Base-by-base conservation (phyloP, 371 early-diverging fungal genomes). In the Entomophthora muscae region DNA sequence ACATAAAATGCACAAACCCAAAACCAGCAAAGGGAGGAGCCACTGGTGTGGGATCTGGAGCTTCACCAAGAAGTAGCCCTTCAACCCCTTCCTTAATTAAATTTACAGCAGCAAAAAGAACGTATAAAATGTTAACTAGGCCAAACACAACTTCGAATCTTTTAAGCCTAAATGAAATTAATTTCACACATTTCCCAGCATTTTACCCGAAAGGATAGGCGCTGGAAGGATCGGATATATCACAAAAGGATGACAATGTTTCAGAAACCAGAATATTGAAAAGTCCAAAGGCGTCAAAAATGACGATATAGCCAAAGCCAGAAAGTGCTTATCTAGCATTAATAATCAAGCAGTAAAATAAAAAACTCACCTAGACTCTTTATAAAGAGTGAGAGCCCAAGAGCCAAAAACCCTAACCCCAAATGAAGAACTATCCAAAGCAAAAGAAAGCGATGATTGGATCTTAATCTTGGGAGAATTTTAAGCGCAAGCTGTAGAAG, bases 281-380 rank as follows among this genome's bases (percentile, higher is more conserved):
- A 27, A 58, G 58, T 5, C 58, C 58, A 17, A 58, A 58, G 28
- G 28, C 30, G 22, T 58, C 58, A n/a, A 58, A 58, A 3, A 58
- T 58, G 21, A 30, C 30, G 28, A 58, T 30, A 58, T 58, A 58
- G 28, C 58, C 58, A 32, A 58, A 28, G 26, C 58, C 58, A 26
- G 58, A 17, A 13, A 58, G 28, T 28, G 58, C 58, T 58, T 55
- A 27, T 55, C 28, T 7, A 13, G 28, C 12, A n/a, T n/a, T 12
- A 12, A 12, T 26, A 55, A 55, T 24, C n/a, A 55, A 55, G n/a
- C 3, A 55, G n/a, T n/a, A n/a, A n/a, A n/a, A n/a, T n/a, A n/a
- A n/a, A n/a, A n/a, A n/a, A n/a, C n/a, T 55, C n/a, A 55, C 56
- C 56, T 55, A 55, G n/a, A 26, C 56, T 55, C n/a, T 55, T 27